A percentile compares a stretch with the other conserved stretches of the same genome.
Evolutionary conservation across 2,329 filamentous ascomycete genomes (phyloP).

Genomic region (Calonectria naviculata): DNA sequence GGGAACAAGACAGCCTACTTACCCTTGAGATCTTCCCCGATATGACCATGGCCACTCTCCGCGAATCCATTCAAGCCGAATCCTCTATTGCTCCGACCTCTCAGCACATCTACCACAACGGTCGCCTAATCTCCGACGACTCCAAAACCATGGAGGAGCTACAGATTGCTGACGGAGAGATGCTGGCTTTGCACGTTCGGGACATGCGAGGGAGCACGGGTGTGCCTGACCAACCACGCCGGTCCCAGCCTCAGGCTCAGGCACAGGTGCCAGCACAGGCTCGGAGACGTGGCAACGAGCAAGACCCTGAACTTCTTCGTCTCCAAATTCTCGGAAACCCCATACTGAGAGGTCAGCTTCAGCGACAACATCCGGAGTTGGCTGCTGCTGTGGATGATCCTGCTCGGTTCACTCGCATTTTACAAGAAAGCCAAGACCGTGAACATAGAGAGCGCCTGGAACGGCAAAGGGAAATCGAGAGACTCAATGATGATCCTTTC

Average conservation of each 20-base stretch:
- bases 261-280: constrained; percentile 33
- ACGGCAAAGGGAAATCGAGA: constrained; percentile 83
- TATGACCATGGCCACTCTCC: constrained; percentile 86
- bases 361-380: constrained; percentile 79
- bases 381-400: constrained; percentile 81
- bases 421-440: constrained; percentile 73
- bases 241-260: constrained; percentile 25
- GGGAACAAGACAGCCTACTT: constrained; percentile 78
- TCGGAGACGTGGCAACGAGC: constrained; percentile 49
- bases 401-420: constrained; percentile 79
- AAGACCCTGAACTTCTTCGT: constrained; percentile 84
- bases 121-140: constrained; percentile 81
- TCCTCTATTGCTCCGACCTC: constrained; percentile 76
- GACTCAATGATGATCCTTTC: constrained; percentile 93
- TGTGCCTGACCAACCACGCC: constrained; percentile 50
- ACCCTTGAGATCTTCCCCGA: constrained; percentile 84
- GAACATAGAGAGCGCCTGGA: constrained; percentile 80
- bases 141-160: constrained; percentile 84
- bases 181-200: constrained; percentile 87
- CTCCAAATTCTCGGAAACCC: constrained; percentile 86
- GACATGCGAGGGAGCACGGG: constrained; percentile 64
- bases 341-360: constrained; percentile 75
- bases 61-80: constrained; percentile 89
- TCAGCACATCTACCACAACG: constrained; percentile 93
- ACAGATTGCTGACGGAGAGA: constrained; percentile 87